Evolutionary conservation across 1,284 basidiomycete species (phyloP).

Genomic region (Ustilago esculenta): DNA sequence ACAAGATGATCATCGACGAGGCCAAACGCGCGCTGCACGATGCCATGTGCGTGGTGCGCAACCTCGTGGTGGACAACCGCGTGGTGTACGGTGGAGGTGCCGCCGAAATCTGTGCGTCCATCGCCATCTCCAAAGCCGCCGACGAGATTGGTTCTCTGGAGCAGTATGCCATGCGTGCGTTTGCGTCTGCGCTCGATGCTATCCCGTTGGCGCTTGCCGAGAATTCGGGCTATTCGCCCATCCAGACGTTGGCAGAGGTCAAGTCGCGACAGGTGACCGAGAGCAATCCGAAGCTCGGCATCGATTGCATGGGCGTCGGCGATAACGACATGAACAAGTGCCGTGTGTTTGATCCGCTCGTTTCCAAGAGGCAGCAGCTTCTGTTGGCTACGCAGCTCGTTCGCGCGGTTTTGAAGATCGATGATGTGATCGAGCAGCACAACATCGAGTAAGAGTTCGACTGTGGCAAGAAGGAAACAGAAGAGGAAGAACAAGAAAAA

Average conservation of each 20-base stretch:
- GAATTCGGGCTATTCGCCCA: conserved; percentile 94
- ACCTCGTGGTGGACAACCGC: conserved; percentile 91
- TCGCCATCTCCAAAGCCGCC: conserved; percentile 91
- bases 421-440: conserved; percentile 65
- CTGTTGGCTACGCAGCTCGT: conserved; percentile 92
- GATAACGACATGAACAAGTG: conserved; percentile 90
- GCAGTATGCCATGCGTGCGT: conserved; percentile 99
- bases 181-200: conserved; percentile 90
- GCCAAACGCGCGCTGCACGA: conserved; percentile 97
- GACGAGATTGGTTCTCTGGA: conserved; percentile 96
- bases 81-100: conserved; percentile 98
- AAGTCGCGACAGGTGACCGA: conserved; percentile 93
- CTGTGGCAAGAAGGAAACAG: too few species aligned
- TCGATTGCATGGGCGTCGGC: conserved; percentile 88
- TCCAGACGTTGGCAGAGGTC: conserved; percentile 93
- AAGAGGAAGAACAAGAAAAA: too few species aligned
- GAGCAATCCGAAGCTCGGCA: conserved; percentile 83
- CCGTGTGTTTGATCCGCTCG: conserved; percentile 94
- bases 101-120: conserved; percentile 92
- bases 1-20: conserved; percentile 98
- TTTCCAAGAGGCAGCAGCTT: conserved; percentile 97
- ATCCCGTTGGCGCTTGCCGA: conserved; percentile 94
- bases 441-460: conserved; percentile 54
- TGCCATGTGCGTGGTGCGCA: conserved; percentile 95
- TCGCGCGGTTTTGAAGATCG: conserved; percentile 68